A percentile compares a stretch with the other conserved stretches of the same genome.
Evolutionary conservation across 2,329 filamentous ascomycete species (phyloP).

Genomic region (Elsinoe arachidis): DNA sequence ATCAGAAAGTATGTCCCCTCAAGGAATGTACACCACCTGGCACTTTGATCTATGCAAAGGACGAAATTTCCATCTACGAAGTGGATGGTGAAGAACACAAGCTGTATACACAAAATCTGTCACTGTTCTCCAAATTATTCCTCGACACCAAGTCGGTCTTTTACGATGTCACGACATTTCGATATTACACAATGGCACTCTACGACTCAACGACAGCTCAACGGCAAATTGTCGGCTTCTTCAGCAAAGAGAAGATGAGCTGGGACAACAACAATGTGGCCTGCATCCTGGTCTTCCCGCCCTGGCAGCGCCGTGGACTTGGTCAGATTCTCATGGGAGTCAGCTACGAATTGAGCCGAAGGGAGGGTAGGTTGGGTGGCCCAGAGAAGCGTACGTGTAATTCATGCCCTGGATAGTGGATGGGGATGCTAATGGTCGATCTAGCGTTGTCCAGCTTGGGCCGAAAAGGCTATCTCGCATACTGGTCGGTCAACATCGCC

Average conservation of each 20-base stretch:
- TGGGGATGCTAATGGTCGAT: conserved; percentile 6
- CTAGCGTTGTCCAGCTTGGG: conserved; percentile 71
- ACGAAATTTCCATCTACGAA: conserved; percentile 80
- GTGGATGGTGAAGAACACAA: conserved; percentile 82
- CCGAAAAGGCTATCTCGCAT: conserved; percentile 70
- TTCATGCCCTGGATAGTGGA: not conserved
- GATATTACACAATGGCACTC: conserved; percentile 86
- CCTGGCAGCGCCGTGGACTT: conserved; percentile 85
- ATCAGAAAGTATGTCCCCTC: conserved; percentile 36
- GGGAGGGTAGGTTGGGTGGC: conserved; percentile 76
- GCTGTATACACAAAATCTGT: conserved; percentile 90
- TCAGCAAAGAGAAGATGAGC: conserved; percentile 96
- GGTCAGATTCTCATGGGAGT: conserved; percentile 85
- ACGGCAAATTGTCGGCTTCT: conserved; percentile 77
- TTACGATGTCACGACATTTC: conserved; percentile 89
- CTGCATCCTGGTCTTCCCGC: conserved; percentile 91
- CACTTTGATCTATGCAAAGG: conserved; percentile 65
- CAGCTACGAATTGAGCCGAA: conserved; percentile 81
- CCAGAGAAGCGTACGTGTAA: conserved; percentile 64
- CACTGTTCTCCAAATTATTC: conserved; percentile 92
- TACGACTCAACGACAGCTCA: conserved; percentile 41
- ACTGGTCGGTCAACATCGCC: conserved; percentile 78
- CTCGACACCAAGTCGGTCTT: conserved; percentile 98
- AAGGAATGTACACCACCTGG: conserved; percentile 51
- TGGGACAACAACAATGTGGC: conserved; percentile 98